Percentiles rank a stretch among this genome's conserved stretches.
Conservation (phyloP, 2,329 filamentous ascomycete genomes). For the Penicillium janthinellum region DNA sequence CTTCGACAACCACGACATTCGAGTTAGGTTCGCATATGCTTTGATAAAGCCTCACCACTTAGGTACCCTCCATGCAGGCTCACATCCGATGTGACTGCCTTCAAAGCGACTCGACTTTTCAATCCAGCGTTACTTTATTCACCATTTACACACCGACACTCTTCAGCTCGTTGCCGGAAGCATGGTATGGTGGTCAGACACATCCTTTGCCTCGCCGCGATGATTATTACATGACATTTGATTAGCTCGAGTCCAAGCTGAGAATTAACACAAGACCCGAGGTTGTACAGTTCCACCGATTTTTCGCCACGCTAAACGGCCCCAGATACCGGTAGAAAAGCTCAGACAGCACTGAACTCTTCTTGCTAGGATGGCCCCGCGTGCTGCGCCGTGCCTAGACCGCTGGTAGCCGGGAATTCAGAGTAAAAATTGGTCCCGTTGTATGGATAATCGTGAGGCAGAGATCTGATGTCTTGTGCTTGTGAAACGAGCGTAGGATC, state of each 20-base stretch:
- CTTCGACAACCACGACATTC: too few relatives aligned
- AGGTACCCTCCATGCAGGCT: too few relatives aligned
- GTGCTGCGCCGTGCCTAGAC: conserved; percentile 13
- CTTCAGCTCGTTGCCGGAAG: background rate
- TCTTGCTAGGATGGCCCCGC: background rate
- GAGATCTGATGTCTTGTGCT: background rate
- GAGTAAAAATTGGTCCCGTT: background rate
- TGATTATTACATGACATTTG: background rate
- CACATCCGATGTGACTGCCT: too few relatives aligned
- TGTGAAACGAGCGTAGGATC: conserved; percentile 2
- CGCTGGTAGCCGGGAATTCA: conserved; percentile 15
- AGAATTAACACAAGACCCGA: background rate
- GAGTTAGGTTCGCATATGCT: too few relatives aligned
- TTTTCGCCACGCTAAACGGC: conserved; percentile 8
- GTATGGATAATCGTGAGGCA: conserved; percentile 4
- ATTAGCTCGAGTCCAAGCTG: background rate
- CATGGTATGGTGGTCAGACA: background rate
- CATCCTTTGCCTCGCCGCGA: background rate
- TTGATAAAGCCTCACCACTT: too few relatives aligned
- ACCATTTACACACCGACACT: background rate
- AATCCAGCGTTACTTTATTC: background rate
- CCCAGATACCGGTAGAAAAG: background rate
- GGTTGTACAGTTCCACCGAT: conserved; percentile 6
- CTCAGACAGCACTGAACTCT: background rate
- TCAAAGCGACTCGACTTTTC: background rate